Conservation (phyloP, 2,329 filamentous ascomycete species). For the Passalora sequoiae region DNA sequence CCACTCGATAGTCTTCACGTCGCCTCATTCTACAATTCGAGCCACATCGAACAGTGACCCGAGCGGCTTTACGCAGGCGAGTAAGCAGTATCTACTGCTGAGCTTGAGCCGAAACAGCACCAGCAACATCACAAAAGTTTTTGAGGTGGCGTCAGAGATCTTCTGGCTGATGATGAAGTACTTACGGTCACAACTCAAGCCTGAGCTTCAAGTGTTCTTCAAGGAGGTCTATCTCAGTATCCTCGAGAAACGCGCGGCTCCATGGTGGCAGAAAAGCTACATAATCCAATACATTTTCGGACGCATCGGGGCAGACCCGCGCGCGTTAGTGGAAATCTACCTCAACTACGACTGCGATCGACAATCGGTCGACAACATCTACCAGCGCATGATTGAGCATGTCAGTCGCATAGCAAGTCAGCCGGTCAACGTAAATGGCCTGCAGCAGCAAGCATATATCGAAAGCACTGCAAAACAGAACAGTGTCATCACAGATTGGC, state of each 20-base stretch:
- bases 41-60: constrained; percentile 83
- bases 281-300: constrained; percentile 76
- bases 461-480: constrained; percentile 61
- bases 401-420: constrained; percentile 79
- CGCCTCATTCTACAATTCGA: constrained; percentile 83
- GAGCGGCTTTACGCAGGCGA: constrained; percentile 86
- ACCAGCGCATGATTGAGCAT: constrained; percentile 89
- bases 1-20: constrained; percentile 84
- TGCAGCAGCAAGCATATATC: constrained; percentile 81
- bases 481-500: constrained; percentile 62
- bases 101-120: constrained; percentile 93
- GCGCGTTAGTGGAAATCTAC: constrained; percentile 88
- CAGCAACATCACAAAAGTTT: constrained; percentile 84
- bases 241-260: constrained; percentile 79
- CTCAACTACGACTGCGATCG: constrained; percentile 98
- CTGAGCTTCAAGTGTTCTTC: constrained; percentile 95
- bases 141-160: constrained; percentile 93
- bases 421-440: constrained; percentile 66
- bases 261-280: constrained; percentile 84
- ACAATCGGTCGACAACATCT: constrained; percentile 90
- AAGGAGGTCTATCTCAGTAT: constrained; percentile 96
- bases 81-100: constrained; percentile 94
- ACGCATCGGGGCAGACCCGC: constrained; percentile 76
- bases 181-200: constrained; percentile 92
- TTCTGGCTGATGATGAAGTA: constrained; percentile 97